Conservation (phyloP, 1,284 basidiomycete species). For the Kwoniella shivajii region DNA sequence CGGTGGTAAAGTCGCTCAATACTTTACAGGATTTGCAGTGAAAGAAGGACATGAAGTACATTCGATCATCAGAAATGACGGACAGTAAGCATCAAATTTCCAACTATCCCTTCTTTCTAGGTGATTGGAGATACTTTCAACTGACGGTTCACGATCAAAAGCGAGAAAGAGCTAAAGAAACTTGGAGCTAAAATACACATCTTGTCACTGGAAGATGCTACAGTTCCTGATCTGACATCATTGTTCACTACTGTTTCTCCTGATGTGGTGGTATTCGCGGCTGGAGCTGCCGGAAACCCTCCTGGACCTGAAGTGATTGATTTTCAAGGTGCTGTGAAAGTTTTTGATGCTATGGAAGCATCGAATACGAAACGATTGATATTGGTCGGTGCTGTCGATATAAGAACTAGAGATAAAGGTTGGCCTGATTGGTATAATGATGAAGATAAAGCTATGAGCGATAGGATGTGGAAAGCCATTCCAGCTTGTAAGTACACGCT, state of each 20-base stretch:
- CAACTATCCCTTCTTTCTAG: not conserved
- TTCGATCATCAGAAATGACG: constrained; percentile 62
- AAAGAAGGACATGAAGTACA: constrained; percentile 57
- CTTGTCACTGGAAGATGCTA: constrained; percentile 64
- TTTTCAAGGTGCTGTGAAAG: constrained; percentile 69
- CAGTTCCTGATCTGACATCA: constrained; percentile 58
- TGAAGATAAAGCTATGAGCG: constrained; percentile 53
- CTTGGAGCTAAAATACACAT: constrained; percentile 61
- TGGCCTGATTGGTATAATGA: constrained; percentile 61
- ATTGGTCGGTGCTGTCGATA: constrained; percentile 68
- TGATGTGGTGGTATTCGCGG: constrained; percentile 65
- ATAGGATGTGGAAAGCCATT: constrained; percentile 56
- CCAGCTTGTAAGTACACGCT: constrained; percentile 37
- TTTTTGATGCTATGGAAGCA: constrained; percentile 69
- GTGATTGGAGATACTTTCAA: not conserved
- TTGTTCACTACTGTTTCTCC: constrained; percentile 60
- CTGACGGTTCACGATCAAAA: constrained; percentile 26
- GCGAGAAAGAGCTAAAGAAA: constrained; percentile 57
- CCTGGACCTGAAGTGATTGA: constrained; percentile 70
- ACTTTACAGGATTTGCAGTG: constrained; percentile 60
- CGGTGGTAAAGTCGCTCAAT: constrained; percentile 59
- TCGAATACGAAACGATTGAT: constrained; percentile 59
- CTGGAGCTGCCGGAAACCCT: constrained; percentile 68
- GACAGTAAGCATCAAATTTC: constrained; percentile 48
- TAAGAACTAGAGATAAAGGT: constrained; percentile 57